Percentiles rank a stretch among this genome's conserved stretches.
Evolutionary conservation across 2,329 filamentous ascomycete genomes (phyloP).

Genomic region (Scorias spongiosa): DNA sequence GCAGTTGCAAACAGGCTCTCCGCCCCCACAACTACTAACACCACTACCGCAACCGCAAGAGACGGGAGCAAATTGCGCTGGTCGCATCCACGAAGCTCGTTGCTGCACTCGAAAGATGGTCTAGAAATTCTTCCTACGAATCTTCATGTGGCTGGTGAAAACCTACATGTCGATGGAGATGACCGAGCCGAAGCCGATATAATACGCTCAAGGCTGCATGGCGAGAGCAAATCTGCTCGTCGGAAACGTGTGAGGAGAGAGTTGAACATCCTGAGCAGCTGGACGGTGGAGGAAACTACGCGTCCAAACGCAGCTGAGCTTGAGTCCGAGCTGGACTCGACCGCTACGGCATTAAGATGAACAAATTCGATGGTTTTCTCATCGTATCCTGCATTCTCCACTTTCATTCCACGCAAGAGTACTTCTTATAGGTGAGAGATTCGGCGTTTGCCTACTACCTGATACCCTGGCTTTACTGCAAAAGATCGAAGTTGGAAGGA

Average conservation of each 20-base stretch:
- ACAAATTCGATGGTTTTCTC: too few species aligned
- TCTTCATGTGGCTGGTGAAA: neutral
- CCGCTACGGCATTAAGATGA: too few species aligned
- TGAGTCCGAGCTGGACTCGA: too few species aligned
- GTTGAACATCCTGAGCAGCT: neutral
- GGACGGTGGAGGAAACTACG: neutral
- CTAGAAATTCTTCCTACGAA: neutral
- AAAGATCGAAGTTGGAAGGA: too few species aligned
- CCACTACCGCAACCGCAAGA: neutral
- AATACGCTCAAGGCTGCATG: neutral
- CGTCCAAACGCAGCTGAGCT: too few species aligned
- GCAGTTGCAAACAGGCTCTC: neutral
- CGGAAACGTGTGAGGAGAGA: conserved; percentile 1
- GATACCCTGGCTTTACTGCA: too few species aligned
- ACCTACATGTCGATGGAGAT: neutral
- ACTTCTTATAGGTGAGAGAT: too few species aligned
- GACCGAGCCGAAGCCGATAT: conserved; percentile 1
- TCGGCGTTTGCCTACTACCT: too few species aligned
- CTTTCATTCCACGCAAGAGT: too few species aligned
- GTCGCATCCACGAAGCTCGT: neutral
- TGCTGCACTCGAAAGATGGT: neutral
- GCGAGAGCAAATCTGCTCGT: conserved; percentile 2
- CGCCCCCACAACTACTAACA: too few species aligned
- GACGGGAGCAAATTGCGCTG: neutral
- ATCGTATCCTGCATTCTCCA: too few species aligned